Evolutionary conservation across 345 rosid species (phyloP), one percentile per base, ranked within the genome.

Genomic region (Geranium rotundifolium): DNA sequence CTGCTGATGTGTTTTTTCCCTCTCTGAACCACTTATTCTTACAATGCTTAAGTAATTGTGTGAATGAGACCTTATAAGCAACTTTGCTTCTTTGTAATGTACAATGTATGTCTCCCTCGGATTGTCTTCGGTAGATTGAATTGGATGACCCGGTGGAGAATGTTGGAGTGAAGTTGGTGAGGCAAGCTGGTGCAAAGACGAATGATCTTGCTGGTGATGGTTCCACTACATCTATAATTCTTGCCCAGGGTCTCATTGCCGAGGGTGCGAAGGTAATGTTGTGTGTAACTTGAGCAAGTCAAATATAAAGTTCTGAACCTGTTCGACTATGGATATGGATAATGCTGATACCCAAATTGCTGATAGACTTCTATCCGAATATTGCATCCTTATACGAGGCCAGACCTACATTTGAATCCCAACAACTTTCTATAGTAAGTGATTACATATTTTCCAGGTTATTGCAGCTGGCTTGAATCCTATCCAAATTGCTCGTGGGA

Each of bases 141-240:
- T 75, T 89, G 76, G 98, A 85, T 71, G 96, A 89, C 30, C 88
- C 98, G 1, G 57, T 91, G 70, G 98, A 87, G 82, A 89, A 92
- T 77, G 91, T 92, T 75, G 98, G 98, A 68, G 96, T 89, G 61
- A 92, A 89, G 73, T 74, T 92, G 83, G 92, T 89, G 75, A 89
- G 98, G 74, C 98, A 89, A 80, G 93, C 98, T 5, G 98, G 96
- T 69, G 95, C 96, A 19, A 92, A 78, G 74, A 92, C 96, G 67
- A 92, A 89, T 79, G 88, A 87, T 54, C 92, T 84, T 66, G 98
- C 93, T 0, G 95, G 96, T 71, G 96, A 92, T 80, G 98, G 98
- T 65, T 92, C 93, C 63, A 89, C 93, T 29, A 89, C 98, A 31
- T 85, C 98, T 65, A 77, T 92, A 66, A 15, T 92, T 65, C 98